A percentile compares a stretch with the other conserved stretches of the same genome.
Evolutionary conservation across 306 rosid genomes (phyloP).

Genomic region (Abrus precatorius): DNA sequence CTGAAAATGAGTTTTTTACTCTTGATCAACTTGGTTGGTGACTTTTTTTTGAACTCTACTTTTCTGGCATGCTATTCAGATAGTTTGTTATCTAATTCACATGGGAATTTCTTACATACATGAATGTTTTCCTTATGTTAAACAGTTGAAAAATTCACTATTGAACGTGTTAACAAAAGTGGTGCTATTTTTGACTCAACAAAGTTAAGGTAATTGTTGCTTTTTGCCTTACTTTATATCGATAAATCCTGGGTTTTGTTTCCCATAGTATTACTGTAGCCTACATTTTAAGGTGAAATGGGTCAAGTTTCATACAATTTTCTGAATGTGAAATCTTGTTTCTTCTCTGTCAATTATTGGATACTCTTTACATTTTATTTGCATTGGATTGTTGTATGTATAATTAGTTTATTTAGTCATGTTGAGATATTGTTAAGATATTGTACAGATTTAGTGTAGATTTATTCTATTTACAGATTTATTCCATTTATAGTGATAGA

Average conservation of each 20-base stretch:
- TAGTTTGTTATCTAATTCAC: slow-evolving; percentile 19
- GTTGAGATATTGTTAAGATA: too few species aligned
- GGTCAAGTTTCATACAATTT: slow-evolving; percentile 7
- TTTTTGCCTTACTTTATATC: slow-evolving; percentile 27
- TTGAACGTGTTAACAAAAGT: slow-evolving; percentile 87
- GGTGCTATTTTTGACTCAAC: slow-evolving; percentile 92
- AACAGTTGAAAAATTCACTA: slow-evolving; percentile 89
- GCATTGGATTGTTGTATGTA: not conserved
- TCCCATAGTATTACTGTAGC: not conserved
- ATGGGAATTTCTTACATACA: slow-evolving; percentile 35
- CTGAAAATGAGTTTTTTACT: slow-evolving; percentile 89
- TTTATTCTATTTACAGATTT: too few species aligned
- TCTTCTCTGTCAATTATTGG: not conserved
- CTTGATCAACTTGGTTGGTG: slow-evolving; percentile 86
- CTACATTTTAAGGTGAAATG: slow-evolving; percentile 10
- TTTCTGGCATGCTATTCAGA: slow-evolving; percentile 5
- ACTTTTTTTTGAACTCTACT: slow-evolving; percentile 41
- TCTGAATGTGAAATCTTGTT: not conserved
- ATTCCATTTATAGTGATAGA: too few species aligned
- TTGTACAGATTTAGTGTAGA: too few species aligned
- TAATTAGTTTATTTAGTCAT: slow-evolving; percentile 17
- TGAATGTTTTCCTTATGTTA: slow-evolving; percentile 35
- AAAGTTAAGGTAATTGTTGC: slow-evolving; percentile 67
- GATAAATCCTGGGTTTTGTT: slow-evolving; percentile 20
- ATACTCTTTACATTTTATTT: slow-evolving; percentile 38